Evolutionary conservation across 2,329 filamentous ascomycete genomes (phyloP).

Genomic region (Penicillium sp.): DNA sequence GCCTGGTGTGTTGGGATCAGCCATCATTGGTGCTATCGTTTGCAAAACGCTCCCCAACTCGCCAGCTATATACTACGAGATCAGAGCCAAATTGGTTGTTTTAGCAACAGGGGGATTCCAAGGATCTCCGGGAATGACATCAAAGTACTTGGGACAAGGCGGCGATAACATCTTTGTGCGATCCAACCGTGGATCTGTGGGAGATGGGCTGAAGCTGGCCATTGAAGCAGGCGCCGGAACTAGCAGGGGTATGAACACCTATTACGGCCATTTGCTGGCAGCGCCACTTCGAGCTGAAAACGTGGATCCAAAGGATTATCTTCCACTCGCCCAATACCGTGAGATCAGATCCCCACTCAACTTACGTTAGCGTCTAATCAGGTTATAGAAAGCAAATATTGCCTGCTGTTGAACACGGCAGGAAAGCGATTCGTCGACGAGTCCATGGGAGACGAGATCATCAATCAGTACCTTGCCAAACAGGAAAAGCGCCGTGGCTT

Average conservation of each 20-base stretch:
- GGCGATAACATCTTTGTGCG: constrained; percentile 30
- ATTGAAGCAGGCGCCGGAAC: constrained; percentile 23
- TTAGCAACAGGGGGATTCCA: constrained; percentile 31
- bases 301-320: constrained; percentile 25
- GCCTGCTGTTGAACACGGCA: constrained; percentile 24
- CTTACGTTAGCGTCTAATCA: background rate
- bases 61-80: constrained; percentile 11
- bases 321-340: constrained; percentile 30
- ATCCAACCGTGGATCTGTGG: constrained; percentile 27
- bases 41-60: constrained; percentile 4
- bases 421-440: constrained; percentile 28
- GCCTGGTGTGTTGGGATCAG: constrained; percentile 22
- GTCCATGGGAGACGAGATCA: constrained; percentile 28
- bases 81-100: constrained; percentile 23
- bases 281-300: constrained; percentile 24
- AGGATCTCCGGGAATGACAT: constrained; percentile 21
- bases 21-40: constrained; percentile 24
- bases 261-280: constrained; percentile 29
- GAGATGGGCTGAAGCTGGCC: constrained; percentile 28
- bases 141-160: constrained; percentile 24
- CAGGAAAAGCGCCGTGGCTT: constrained; percentile 29
- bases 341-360: background rate
- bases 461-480: constrained; percentile 31
- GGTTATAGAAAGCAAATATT: constrained; percentile 25
- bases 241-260: constrained; percentile 29